These are phyloP conservation scores for Paraphaeosphaeria minitans DNA, from an alignment of 2,329 filamentous ascomycete species.

Conservation along the genomic window DNA sequence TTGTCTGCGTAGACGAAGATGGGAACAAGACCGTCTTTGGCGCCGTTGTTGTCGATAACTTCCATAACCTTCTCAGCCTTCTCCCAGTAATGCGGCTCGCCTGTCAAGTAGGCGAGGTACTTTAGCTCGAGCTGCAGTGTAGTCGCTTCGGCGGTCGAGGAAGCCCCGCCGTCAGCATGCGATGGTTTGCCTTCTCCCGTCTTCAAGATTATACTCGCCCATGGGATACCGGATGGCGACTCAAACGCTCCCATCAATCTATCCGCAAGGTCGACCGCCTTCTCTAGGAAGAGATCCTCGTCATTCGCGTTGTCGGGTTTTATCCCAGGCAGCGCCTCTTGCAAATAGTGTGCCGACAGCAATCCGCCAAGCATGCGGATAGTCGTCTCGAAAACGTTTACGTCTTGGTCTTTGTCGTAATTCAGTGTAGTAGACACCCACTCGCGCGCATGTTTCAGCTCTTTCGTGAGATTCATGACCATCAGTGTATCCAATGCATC, in stretches of 20 bases:
- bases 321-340: conserved; percentile 77
- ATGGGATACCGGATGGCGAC: conserved; percentile 83
- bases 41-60: conserved; percentile 81
- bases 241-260: conserved; percentile 87
- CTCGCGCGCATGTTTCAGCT: conserved; percentile 80
- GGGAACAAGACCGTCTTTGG: conserved; percentile 81
- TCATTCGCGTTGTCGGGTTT: conserved; percentile 74
- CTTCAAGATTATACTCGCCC: conserved; percentile 85
- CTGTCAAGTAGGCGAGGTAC: conserved; percentile 92
- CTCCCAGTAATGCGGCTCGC: conserved; percentile 91
- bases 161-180: conserved; percentile 83
- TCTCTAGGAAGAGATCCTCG: conserved; percentile 94
- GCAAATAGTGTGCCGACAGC: conserved; percentile 93
- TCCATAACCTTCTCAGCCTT: conserved; percentile 90
- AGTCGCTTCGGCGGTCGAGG: conserved; percentile 91
- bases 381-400: conserved; percentile 97
- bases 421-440: conserved; percentile 83
- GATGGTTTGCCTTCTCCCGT: conserved; percentile 77
- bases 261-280: conserved; percentile 90
- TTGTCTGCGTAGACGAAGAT: conserved; percentile 85
- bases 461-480: conserved; percentile 92
- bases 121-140: conserved; percentile 96
- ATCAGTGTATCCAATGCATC: conserved; percentile 97
- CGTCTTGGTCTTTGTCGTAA: conserved; percentile 92
- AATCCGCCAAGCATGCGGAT: conserved; percentile 96